These are phyloP conservation scores for Mallotus nudiflorus DNA, from an alignment of 345 rosid genomes.

Conservation along the genomic window DNA sequence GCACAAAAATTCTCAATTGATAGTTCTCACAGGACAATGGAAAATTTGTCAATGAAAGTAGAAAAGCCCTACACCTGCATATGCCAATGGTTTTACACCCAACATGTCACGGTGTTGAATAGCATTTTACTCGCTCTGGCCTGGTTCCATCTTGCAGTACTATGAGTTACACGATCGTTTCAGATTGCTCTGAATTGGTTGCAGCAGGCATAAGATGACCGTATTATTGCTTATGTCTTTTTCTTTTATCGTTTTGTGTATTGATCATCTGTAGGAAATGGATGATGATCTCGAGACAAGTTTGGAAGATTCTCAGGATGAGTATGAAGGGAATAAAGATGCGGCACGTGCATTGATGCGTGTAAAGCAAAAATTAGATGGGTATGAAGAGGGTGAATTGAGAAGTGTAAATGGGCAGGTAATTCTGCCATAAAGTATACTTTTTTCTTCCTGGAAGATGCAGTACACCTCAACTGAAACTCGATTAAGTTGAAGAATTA, in stretches of 20 bases:
- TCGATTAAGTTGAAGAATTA: background rate
- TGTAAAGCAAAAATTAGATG: conserved; percentile 93
- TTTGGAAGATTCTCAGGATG: conserved; percentile 69
- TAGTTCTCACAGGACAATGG: no score
- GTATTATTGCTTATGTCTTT: background rate
- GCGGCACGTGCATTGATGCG: conserved; percentile 93
- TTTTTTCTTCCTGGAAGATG: background rate
- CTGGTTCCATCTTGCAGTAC: no score
- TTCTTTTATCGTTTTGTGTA: background rate
- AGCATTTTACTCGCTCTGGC: background rate
- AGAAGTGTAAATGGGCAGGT: conserved; percentile 97
- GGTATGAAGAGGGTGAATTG: conserved; percentile 95
- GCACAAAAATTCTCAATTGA: background rate
- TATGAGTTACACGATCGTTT: background rate
- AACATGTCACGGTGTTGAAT: no score
- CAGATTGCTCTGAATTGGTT: background rate
- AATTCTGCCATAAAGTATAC: background rate
- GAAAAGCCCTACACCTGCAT: background rate
- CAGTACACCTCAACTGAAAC: background rate
- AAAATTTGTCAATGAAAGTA: no score
- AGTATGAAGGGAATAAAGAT: conserved; percentile 88
- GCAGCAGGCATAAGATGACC: no score
- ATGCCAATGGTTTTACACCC: no score
- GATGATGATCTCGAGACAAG: conserved; percentile 64
- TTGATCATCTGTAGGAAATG: conserved; percentile 48